These are phyloP conservation scores for Aspergillus sclerotialis DNA, from an alignment of 2,329 filamentous ascomycete species.

Conservation along the genomic window DNA sequence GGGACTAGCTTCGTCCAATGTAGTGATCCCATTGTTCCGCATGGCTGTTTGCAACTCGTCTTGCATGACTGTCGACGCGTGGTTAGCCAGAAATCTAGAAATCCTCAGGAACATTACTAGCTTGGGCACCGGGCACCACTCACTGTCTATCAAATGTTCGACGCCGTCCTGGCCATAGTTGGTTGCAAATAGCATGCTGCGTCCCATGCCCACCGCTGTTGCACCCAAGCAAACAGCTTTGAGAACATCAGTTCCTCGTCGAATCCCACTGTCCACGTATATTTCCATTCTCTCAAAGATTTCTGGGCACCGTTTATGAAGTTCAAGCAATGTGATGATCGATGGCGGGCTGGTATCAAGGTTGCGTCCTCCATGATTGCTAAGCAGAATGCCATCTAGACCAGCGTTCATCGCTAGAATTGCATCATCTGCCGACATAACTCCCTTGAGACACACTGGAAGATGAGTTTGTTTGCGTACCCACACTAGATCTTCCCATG, in stretches of 20 bases:
- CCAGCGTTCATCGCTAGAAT: slow-evolving; percentile 43
- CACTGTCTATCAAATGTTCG: slow-evolving; percentile 50
- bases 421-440: slow-evolving; percentile 52
- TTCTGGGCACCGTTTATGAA: slow-evolving; percentile 45
- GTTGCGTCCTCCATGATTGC: slow-evolving; percentile 53
- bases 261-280: slow-evolving; percentile 49
- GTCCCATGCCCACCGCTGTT: slow-evolving; percentile 48
- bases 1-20: slow-evolving; percentile 36
- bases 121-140: slow-evolving; percentile 29
- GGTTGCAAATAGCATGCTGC: slow-evolving; percentile 47
- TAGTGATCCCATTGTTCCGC: slow-evolving; percentile 42
- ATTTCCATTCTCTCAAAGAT: slow-evolving; percentile 46
- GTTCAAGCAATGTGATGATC: slow-evolving; percentile 47
- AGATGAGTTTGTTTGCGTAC: slow-evolving; percentile 41
- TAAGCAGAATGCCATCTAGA: slow-evolving; percentile 49
- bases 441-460: slow-evolving; percentile 51
- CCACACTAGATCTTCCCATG: slow-evolving; percentile 50
- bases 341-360: slow-evolving; percentile 46
- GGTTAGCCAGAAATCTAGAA: slow-evolving; percentile 1
- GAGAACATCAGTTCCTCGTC: slow-evolving; percentile 48
- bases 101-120: neutral
- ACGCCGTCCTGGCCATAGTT: slow-evolving; percentile 50
- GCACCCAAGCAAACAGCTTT: slow-evolving; percentile 49
- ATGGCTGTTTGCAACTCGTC: slow-evolving; percentile 45
- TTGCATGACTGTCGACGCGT: slow-evolving; percentile 30